phyloP scores from a whole-genome alignment of 1,284 basidiomycete species.

The Erythrobasidium hasegawianum region DNA sequence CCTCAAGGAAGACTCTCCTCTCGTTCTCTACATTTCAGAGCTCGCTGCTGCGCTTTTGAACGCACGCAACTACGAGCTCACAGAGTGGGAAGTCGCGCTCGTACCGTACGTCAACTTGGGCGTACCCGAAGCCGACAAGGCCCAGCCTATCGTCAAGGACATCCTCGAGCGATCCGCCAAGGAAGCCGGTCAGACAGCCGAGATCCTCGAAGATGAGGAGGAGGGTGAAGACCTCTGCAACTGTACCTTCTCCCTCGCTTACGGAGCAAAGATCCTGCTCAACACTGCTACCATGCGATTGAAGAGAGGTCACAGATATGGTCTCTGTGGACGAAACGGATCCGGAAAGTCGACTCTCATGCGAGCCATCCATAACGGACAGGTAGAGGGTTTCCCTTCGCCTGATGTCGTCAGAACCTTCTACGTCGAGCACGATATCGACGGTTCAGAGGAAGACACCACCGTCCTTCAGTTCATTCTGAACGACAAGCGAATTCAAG shows the following conservation, averaged over 20 bases:
- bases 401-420: constrained; percentile 94
- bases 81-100: constrained; percentile 75
- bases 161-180: constrained; percentile 84
- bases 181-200: constrained; percentile 67
- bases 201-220: constrained; percentile 80
- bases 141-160: constrained; percentile 68
- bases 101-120: constrained; percentile 71
- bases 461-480: constrained; percentile 86
- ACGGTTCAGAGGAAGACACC: constrained; percentile 88
- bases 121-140: constrained; percentile 60
- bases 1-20: constrained; percentile 56
- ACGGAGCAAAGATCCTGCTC: constrained; percentile 96
- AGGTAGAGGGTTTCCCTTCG: constrained; percentile 96
- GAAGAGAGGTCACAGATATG: constrained; percentile 97
- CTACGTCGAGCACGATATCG: constrained; percentile 94
- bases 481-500: constrained; percentile 77
- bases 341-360: constrained; percentile 98
- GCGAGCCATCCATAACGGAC: constrained; percentile 58
- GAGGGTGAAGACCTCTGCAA: constrained; percentile 97
- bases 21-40: constrained; percentile 65
- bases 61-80: constrained; percentile 83
- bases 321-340: constrained; percentile 97
- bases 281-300: constrained; percentile 94
- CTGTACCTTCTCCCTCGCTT: constrained; percentile 95
- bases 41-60: constrained; percentile 83